Conservation (phyloP, 306 rosid species). For the Acacia crassicarpa region DNA sequence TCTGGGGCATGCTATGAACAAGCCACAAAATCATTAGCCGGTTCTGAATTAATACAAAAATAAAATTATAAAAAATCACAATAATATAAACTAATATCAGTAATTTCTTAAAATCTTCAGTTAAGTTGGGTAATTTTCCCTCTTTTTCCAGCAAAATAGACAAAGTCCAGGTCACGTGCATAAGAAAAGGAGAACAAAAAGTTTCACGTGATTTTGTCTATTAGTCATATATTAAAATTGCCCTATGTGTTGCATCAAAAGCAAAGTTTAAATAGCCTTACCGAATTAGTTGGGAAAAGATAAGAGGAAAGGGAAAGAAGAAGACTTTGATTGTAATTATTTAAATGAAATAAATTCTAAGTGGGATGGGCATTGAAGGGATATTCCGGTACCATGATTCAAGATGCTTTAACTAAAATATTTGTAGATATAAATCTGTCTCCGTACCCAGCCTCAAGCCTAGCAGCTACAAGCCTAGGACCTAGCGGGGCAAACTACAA, state of each 20-base stretch:
- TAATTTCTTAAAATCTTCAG: neutral
- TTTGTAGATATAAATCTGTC: neutral
- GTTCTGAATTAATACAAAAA: neutral
- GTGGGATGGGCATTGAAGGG: neutral
- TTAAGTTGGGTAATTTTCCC: neutral
- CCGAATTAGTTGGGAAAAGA: neutral
- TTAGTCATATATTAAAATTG: neutral
- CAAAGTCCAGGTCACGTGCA: constrained; percentile 20
- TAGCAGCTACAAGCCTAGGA: neutral
- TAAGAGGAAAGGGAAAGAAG: neutral
- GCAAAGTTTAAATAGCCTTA: neutral
- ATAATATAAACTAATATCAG: neutral
- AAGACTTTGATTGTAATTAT: neutral
- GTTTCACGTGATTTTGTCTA: neutral
- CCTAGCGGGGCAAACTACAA: neutral
- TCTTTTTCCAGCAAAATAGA: neutral
- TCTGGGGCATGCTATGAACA: neutral
- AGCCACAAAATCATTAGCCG: neutral
- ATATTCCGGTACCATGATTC: constrained; percentile 18
- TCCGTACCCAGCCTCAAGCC: neutral
- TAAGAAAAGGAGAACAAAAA: neutral
- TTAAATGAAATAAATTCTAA: neutral
- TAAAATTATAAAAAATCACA: neutral
- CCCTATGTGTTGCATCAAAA: neutral
- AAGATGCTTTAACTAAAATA: neutral